Evolutionary conservation across 2,329 filamentous ascomycete species (phyloP).

Genomic region (Microcyclospora pomicola): DNA sequence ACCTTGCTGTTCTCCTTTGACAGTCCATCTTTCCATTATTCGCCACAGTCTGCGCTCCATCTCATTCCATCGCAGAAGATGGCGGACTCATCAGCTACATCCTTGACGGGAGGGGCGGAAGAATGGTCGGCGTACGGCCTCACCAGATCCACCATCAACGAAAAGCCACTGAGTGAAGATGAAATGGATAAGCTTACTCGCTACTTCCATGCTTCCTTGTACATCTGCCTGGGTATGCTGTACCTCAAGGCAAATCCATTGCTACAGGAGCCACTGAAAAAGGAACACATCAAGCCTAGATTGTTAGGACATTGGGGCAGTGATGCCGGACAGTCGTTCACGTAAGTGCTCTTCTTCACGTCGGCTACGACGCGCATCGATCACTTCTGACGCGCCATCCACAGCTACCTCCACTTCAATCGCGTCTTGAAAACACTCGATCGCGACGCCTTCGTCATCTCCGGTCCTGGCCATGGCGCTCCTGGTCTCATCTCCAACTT

Average conservation of each 20-base stretch:
- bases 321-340: conserved; percentile 68
- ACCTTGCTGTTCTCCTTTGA: too few relatives aligned
- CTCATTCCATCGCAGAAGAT: neutral
- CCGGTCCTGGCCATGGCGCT: conserved; percentile 64
- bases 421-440: conserved; percentile 70
- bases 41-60: too few relatives aligned
- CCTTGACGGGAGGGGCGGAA: conserved; percentile 14
- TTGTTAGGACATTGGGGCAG: conserved; percentile 68
- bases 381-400: neutral
- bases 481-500: conserved; percentile 63
- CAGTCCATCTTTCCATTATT: too few relatives aligned
- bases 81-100: neutral
- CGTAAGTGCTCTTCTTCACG: conserved; percentile 18
- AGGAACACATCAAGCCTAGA: conserved; percentile 59
- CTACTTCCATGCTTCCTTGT: conserved; percentile 62
- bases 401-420: conserved; percentile 61
- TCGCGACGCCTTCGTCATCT: conserved; percentile 58
- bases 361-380: neutral
- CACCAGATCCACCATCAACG: conserved; percentile 20
- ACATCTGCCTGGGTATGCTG: conserved; percentile 67
- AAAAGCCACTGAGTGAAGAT: conserved; percentile 46
- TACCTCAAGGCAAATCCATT: conserved; percentile 63
- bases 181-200: conserved; percentile 56
- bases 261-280: conserved; percentile 52
- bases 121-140: conserved; percentile 18